Evolutionary conservation across 106 monocot species (phyloP), one percentile per base, ranked within the genome.

Genomic region (Dendrobium nobile): DNA sequence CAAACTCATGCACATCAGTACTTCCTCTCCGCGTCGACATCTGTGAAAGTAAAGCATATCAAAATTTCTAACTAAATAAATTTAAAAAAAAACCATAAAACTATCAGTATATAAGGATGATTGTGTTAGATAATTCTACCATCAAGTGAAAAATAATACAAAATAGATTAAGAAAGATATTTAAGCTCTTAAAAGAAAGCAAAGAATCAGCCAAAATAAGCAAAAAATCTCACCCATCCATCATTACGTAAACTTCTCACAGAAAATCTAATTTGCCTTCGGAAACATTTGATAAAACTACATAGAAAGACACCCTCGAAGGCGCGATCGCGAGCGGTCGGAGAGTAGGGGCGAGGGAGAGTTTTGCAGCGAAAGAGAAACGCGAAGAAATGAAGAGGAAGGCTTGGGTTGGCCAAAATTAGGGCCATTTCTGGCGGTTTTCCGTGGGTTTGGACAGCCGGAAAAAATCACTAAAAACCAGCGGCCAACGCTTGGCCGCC

Each of bases 1-100:
- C 96, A 84, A 97, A 97, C 85, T 97, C 94, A 73, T 97, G 94
- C 40, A 97, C 90, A 75, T 97, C 94, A 13, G 96, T 94, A 68
- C 92, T 94, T 33, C 90, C 89, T 85, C 81, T 92, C 80, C 92
- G 75, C 51, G 96, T 90, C 7, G 90, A 92, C 91, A 96, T 93
- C 93, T 96, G 81, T 74, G 27, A 2, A 47, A 75, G 20, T 2
- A 67, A 76, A 79, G 40, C 41, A 13, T 42, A 41, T 42, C 61
- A 59, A 58, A 41, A 37, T 42, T 37, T 81, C 81, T 22, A 70
- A 70, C 76, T 43, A 28, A 72, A 73, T 42, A 72, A 47, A 27
- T 40, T 73, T 5, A 2, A 72, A 37, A 24, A 72, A 37, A 15
- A 51, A 79, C 67, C 2, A 9, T 27, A 24, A 41, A 79, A 79